Conservation (phyloP, 805 yeast species). For the Trichomonascus vanleenenianus region DNA sequence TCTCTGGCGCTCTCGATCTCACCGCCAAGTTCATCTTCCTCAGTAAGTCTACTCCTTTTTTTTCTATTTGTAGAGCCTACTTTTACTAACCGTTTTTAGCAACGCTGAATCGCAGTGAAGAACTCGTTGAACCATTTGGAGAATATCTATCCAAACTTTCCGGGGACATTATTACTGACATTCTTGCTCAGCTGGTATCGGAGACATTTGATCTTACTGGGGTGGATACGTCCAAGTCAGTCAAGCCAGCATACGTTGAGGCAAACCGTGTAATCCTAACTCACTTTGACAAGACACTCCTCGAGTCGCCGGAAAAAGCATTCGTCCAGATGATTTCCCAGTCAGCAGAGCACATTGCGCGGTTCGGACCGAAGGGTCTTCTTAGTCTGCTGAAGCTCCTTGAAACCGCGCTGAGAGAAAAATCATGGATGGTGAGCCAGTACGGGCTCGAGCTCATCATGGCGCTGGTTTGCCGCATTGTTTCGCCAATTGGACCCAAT, state of each 20-base stretch:
- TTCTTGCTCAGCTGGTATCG: too few species aligned
- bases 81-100: not conserved
- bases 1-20: not conserved
- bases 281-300: not conserved
- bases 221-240: not conserved
- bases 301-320: not conserved
- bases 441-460: constrained; percentile 53
- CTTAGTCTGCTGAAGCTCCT: not conserved
- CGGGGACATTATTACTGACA: not conserved
- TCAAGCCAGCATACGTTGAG: not conserved
- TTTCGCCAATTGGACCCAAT: constrained; percentile 18
- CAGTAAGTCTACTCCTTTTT: not conserved
- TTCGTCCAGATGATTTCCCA: not conserved
- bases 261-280: not conserved
- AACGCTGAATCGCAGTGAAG: not conserved
- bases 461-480: constrained; percentile 30
- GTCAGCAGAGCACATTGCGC: not conserved
- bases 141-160: not conserved
- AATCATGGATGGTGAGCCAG: constrained; percentile 56
- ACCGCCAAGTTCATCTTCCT: not conserved
- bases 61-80: too few species aligned
- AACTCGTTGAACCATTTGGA: not conserved
- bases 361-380: not conserved
- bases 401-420: constrained; percentile 35
- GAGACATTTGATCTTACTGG: not conserved